A percentile compares a stretch with the other conserved stretches of the same genome.
These are phyloP conservation scores for Sugiyamaella novakii DNA, from an alignment of 1,139 yeast species.

Conservation along the genomic window DNA sequence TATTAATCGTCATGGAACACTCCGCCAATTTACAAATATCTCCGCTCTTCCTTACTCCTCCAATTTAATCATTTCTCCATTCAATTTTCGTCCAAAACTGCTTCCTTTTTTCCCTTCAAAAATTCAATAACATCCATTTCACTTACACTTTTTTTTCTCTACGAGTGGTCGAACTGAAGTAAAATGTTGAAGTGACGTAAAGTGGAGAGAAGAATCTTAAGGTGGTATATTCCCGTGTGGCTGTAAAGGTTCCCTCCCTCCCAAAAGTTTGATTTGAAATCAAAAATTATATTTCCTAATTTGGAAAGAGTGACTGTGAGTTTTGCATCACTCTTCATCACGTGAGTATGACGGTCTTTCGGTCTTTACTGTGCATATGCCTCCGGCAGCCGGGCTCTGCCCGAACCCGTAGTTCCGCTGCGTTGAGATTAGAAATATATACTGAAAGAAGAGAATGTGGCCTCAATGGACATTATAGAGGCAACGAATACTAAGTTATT, in stretches of 20 bases:
- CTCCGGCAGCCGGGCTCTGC: constrained; percentile 3
- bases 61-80: not conserved
- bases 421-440: too few relatives aligned
- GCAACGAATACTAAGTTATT: too few relatives aligned
- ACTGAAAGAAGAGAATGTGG: too few relatives aligned
- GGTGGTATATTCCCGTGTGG: constrained; percentile 11
- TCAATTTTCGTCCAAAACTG: not conserved
- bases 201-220: constrained; percentile 11
- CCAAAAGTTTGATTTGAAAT: constrained; percentile 14
- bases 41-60: not conserved
- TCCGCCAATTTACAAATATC: not conserved
- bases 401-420: not conserved
- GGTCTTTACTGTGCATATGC: too few relatives aligned
- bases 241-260: constrained; percentile 4
- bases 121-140: not conserved
- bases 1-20: not conserved
- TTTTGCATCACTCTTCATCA: constrained; percentile 1
- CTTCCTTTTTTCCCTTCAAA: not conserved
- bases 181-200: constrained; percentile 13
- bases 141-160: constrained; percentile 13
- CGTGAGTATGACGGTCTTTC: constrained; percentile 2
- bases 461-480: too few relatives aligned
- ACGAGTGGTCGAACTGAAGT: constrained; percentile 14
- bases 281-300: not conserved
- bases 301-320: constrained; percentile 13